phyloP scores from a whole-genome alignment of 495 filamentous ascomycete species.

The Aspergillus mulundensis region DNA sequence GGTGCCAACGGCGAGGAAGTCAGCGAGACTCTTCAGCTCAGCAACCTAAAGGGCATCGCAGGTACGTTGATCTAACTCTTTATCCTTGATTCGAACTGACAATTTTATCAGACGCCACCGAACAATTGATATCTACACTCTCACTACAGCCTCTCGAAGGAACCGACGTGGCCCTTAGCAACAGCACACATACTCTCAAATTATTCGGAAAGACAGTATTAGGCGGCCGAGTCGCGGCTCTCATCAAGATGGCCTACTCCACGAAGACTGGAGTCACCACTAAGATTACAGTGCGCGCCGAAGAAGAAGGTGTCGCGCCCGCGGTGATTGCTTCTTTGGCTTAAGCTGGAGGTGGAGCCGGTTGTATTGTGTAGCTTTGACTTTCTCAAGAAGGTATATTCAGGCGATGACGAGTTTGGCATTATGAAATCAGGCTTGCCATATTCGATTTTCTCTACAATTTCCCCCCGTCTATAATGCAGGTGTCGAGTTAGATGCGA shows the following conservation, averaged over 20 bases:
- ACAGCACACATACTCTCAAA: constrained; percentile 90
- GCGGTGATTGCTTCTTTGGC: constrained; percentile 81
- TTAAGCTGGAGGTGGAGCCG: constrained; percentile 41
- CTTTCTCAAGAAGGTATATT: constrained; percentile 5
- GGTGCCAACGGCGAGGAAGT: constrained; percentile 84
- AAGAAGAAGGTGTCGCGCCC: constrained; percentile 87
- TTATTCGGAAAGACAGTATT: constrained; percentile 92
- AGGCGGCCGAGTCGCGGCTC: constrained; percentile 82
- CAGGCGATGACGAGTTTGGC: constrained; percentile 16
- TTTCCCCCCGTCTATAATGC: constrained; percentile 18
- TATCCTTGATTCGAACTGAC: constrained; percentile 33
- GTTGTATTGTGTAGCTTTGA: constrained; percentile 19
- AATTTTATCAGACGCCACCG: constrained; percentile 73
- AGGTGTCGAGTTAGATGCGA: constrained; percentile 25
- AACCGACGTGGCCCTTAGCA: constrained; percentile 80
- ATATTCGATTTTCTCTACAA: constrained; percentile 7
- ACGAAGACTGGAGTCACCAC: constrained; percentile 89
- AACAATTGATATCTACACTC: constrained; percentile 79
- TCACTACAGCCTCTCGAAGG: constrained; percentile 93
- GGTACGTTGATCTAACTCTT: constrained; percentile 53
- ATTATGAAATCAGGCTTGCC: constrained; percentile 21
- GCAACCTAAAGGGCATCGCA: constrained; percentile 84
- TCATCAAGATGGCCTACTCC: constrained; percentile 89
- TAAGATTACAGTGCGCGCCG: constrained; percentile 84
- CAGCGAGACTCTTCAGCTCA: constrained; percentile 86